Percentiles rank a stretch among this genome's conserved stretches.
Conservation (phyloP, 2,329 filamentous ascomycete species). For the Thermomyces lanuginosus region DNA sequence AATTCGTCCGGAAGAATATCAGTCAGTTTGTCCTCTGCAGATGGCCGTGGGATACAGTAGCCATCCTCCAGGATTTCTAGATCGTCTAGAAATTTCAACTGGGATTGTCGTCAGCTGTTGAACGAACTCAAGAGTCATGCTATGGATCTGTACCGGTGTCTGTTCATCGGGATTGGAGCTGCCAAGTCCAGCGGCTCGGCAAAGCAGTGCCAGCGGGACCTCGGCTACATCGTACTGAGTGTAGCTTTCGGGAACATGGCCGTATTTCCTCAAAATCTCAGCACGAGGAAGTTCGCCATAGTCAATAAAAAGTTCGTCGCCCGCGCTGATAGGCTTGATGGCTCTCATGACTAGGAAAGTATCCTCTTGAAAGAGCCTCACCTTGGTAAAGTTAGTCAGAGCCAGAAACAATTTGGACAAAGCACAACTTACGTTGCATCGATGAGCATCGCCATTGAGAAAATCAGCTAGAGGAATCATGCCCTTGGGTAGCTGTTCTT, state of each 20-base stretch:
- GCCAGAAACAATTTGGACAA: not conserved
- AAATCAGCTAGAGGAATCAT: conserved; percentile 89
- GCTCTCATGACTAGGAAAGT: conserved; percentile 52
- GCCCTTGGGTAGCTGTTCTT: conserved; percentile 53
- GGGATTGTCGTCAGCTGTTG: conserved; percentile 7
- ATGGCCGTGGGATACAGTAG: conserved; percentile 42
- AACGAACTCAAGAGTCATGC: too few relatives aligned
- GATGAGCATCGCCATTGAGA: conserved; percentile 69
- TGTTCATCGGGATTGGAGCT: conserved; percentile 15
- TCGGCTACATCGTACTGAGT: conserved; percentile 70
- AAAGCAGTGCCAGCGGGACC: conserved; percentile 47
- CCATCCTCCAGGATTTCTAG: conserved; percentile 52
- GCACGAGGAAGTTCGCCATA: conserved; percentile 72
- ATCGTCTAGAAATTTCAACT: conserved; percentile 43
- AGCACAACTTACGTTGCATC: conserved; percentile 49
- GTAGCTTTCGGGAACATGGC: conserved; percentile 70
- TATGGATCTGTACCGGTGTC: conserved; percentile 19
- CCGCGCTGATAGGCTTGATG: conserved; percentile 49
- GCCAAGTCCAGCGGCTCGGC: conserved; percentile 20
- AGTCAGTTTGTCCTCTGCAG: conserved; percentile 11
- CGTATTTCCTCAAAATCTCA: conserved; percentile 69
- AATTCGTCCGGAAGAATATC: conserved; percentile 26
- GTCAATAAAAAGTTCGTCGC: conserved; percentile 73
- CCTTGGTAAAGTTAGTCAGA: conserved; percentile 17
- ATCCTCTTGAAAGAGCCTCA: conserved; percentile 45